Conservation (phyloP, 108 stramenopile species). For the Skeletonema marinoi region DNA sequence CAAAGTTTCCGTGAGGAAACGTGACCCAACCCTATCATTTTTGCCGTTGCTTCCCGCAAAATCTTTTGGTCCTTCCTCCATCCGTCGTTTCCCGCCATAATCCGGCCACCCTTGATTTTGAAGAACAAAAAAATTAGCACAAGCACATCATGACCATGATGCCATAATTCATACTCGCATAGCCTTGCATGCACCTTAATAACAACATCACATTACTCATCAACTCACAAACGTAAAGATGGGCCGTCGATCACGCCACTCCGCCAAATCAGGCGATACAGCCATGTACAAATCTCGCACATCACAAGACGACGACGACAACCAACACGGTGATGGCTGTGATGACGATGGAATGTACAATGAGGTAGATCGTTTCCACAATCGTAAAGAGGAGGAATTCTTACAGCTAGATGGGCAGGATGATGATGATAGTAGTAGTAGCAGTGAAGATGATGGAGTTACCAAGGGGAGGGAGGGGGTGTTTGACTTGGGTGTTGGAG, state of each 20-base stretch:
- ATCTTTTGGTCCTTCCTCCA: too few relatives aligned
- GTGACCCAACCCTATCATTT: too few relatives aligned
- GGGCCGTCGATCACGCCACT: slow-evolving; percentile 59
- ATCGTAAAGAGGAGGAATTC: slow-evolving; percentile 53
- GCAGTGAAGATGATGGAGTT: slow-evolving; percentile 57
- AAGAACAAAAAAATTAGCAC: too few relatives aligned
- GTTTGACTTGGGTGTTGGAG: slow-evolving; percentile 68
- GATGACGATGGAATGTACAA: slow-evolving; percentile 67
- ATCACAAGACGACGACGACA: neutral
- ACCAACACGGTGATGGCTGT: slow-evolving; percentile 22
- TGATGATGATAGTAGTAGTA: slow-evolving; percentile 11
- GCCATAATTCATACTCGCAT: too few relatives aligned
- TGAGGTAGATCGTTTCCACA: slow-evolving; percentile 60
- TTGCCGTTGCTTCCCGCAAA: too few relatives aligned
- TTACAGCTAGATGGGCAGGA: slow-evolving; percentile 41
- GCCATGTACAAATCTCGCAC: slow-evolving; percentile 51
- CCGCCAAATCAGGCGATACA: slow-evolving; percentile 83
- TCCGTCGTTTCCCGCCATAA: too few relatives aligned
- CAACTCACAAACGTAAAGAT: slow-evolving; percentile 4
- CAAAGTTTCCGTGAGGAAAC: too few relatives aligned
- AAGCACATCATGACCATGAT: too few relatives aligned
- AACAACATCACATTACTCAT: neutral
- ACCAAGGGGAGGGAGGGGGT: slow-evolving; percentile 55
- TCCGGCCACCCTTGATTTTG: too few relatives aligned
- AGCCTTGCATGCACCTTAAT: too few relatives aligned